Base-by-base conservation (phyloP, 2,329 filamentous ascomycete genomes). In the Neoarthrinium moseri region DNA sequence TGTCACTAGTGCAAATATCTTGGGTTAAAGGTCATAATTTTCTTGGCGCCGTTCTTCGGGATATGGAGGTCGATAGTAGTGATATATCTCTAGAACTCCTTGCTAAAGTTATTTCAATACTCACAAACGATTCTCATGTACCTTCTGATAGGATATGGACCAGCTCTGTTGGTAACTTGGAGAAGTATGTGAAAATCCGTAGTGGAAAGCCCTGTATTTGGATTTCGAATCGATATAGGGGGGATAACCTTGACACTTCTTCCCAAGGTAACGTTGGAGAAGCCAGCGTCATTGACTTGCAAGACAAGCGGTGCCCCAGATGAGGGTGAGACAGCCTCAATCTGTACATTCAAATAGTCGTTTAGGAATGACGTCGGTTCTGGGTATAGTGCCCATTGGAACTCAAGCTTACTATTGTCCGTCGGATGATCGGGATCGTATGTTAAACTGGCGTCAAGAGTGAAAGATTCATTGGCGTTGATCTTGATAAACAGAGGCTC, bases 41-140 rank as follows among this genome's bases (percentile, higher is more conserved):
- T n/a, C n/a, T n/a, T n/a, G n/a, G n/a, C n/a, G n/a, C n/a, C n/a
- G n/a, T n/a, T n/a, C n/a, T n/a, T n/a, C n/a, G n/a, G n/a, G n/a
- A n/a, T n/a, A n/a, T n/a, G n/a, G n/a, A n/a, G n/a, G n/a, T n/a
- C n/a, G n/a, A n/a, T n/a, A n/a, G n/a, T n/a, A n/a, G n/a, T n/a
- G n/a, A n/a, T n/a, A n/a, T n/a, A n/a, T n/a, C n/a, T n/a, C n/a
- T n/a, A n/a, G n/a, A n/a, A n/a, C n/a, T n/a, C n/a, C n/a, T n/a
- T n/a, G n/a, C n/a, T n/a, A n/a, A n/a, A n/a, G n/a, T n/a, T n/a
- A n/a, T n/a, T n/a, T n/a, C n/a, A n/a, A 26, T 38, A 40, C 24
- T 40, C 23, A 18, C 22, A 29, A 6, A 43, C 40, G 6, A 43
- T 24, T 21, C 40, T 43, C 30, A 32, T 3, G 23, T 43, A 43